phyloP scores from a whole-genome alignment of 2,329 filamentous ascomycete genomes.

The Aureobasidium sp. region DNA sequence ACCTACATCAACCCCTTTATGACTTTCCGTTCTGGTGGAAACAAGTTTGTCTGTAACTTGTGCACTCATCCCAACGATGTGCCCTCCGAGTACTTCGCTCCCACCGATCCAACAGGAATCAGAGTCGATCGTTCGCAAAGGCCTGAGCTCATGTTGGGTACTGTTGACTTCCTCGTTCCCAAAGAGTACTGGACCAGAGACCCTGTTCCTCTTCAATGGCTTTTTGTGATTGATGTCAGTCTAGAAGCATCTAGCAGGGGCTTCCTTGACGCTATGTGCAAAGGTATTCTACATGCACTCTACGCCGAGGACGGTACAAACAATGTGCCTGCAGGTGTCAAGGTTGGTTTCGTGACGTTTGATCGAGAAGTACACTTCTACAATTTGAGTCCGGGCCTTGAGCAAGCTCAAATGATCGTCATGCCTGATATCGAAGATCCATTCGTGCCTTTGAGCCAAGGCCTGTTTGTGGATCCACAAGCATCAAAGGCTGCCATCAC shows the following conservation, averaged over 20 bases:
- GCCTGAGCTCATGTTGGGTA: conserved; percentile 83
- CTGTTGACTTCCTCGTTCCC: conserved; percentile 91
- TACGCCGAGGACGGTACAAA: conserved; percentile 55
- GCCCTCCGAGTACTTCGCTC: conserved; percentile 83
- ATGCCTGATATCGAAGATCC: conserved; percentile 97
- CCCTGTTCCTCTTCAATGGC: conserved; percentile 76
- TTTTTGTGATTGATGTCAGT: conserved; percentile 90
- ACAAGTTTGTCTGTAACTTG: conserved; percentile 96
- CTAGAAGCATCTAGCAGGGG: conserved; percentile 88
- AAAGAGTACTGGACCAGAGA: conserved; percentile 99
- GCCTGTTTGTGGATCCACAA: conserved; percentile 88
- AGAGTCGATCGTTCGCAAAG: conserved; percentile 82
- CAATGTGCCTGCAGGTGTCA: conserved; percentile 67
- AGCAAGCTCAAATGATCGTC: conserved; percentile 94
- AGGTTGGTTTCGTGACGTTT: conserved; percentile 90
- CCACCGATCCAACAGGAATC: conserved; percentile 77
- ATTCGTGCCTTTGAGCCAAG: conserved; percentile 85
- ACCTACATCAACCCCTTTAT: conserved; percentile 99
- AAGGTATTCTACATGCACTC: conserved; percentile 76
- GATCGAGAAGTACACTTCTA: conserved; percentile 98
- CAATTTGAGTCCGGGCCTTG: conserved; percentile 73
- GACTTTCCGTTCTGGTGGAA: conserved; percentile 89
- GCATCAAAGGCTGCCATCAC: conserved; percentile 83
- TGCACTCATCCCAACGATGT: conserved; percentile 97
- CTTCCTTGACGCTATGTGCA: conserved; percentile 82